Evolutionary conservation across 139 green algal genomes (phyloP).

Genomic region (Chlamydomonas schloesseri): DNA sequence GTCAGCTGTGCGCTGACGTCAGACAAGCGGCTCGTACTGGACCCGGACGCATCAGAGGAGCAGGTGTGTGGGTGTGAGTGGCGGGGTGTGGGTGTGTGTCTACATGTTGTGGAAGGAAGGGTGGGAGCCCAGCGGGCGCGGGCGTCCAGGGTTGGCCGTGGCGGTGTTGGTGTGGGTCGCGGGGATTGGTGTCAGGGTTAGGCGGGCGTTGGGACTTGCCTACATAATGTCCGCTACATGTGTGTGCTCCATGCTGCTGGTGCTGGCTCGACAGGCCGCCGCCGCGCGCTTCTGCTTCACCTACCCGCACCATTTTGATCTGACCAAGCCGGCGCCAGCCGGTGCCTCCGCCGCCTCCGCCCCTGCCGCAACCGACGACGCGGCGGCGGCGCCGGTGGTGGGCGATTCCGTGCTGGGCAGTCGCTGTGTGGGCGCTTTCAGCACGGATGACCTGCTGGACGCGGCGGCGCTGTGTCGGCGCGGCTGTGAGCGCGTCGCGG

Average conservation of each 20-base stretch:
- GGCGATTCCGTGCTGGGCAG: neutral
- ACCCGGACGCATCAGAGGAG: slow-evolving; percentile 59
- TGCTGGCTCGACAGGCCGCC: slow-evolving; percentile 63
- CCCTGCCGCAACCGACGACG: no score
- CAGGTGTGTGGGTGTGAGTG: neutral
- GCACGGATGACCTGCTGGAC: slow-evolving; percentile 11
- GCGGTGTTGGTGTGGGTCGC: no score
- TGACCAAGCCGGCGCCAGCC: neutral
- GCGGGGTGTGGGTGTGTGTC: no score
- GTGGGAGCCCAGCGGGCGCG: neutral
- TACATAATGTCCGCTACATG: no score
- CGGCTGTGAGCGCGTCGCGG: slow-evolving; percentile 50
- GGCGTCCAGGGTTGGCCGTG: neutral
- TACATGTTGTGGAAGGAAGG: neutral
- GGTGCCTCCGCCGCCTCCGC: neutral
- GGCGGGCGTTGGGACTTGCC: no score
- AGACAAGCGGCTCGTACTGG: slow-evolving; percentile 44
- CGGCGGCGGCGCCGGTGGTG: neutral
- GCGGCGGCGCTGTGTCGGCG: slow-evolving; percentile 33
- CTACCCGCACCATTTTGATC: slow-evolving; percentile 48
- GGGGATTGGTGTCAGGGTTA: no score
- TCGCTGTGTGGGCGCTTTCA: slow-evolving; percentile 38
- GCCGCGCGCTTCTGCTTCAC: slow-evolving; percentile 39
- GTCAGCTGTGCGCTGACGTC: slow-evolving; percentile 40
- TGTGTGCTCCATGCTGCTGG: no score